Evolutionary conservation across 2,329 filamentous ascomycete genomes (phyloP), one percentile per base, ranked within the genome.

Genomic region (Alternaria longipes): DNA sequence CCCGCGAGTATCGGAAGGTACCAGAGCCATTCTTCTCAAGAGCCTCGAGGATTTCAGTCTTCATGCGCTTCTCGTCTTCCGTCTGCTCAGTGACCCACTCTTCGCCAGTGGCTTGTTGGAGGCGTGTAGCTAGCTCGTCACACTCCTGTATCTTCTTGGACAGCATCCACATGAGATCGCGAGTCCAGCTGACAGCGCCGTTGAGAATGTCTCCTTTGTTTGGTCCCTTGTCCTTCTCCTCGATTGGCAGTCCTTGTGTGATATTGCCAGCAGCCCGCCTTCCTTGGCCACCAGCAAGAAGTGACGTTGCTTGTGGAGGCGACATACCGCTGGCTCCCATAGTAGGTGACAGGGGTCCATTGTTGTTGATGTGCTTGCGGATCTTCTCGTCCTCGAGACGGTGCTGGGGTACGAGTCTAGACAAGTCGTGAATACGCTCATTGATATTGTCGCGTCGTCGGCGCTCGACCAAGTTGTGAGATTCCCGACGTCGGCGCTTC

Each of bases 191-290:
- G 55, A 98, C 95, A 34, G 94, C 92, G 30, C 95, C 94, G 74
- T 98, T 98, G 71, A 99, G 89, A 61, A 99, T 98, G 72, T 99
- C 95, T 50, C 95, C 95, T 82, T 99, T 99, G 84, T 98, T 98
- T 6, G 95, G 95, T 0, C 95, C 95, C 77, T 98, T 98, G 81
- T 99, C 95, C 78, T 98, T 98, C 69, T 98, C 95, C 72, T 99
- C 95, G 36, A 97, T 87, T 0, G 95, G 94, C 30, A 98, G 86
- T 14, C 94, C 93, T 66, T 94, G 94, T 6, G 93, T 97, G 72
- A 97, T 97, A 75, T 91, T 96, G 38, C 90, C 88, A 32, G 90
- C 88, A 30, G 93, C 93, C 64, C 94, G 89, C 66, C 93, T 88
- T 41, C 92, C 93, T 66, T 90, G 91, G 24, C 92, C 92, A 16